Percentiles rank a stretch among this genome's conserved stretches.
Conservation (phyloP, 306 rosid species). For the Purshia tridentata region DNA sequence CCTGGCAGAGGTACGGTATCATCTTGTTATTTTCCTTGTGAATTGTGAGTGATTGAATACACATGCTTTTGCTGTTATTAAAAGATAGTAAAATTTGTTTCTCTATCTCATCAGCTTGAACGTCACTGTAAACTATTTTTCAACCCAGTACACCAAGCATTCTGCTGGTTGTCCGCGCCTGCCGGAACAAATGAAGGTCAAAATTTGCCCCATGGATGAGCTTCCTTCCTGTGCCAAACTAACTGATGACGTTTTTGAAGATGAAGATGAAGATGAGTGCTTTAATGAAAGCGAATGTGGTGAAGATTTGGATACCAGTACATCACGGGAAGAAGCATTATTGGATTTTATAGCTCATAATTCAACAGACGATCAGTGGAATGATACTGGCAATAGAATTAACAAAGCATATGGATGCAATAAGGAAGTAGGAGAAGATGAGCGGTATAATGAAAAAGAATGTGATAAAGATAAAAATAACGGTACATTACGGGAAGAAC, state of each 20-base stretch:
- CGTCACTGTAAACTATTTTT: conserved; percentile 74
- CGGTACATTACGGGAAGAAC: conserved; percentile 24
- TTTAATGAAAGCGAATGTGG: conserved; percentile 35
- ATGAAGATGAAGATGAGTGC: conserved; percentile 50
- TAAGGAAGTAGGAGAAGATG: conserved; percentile 41
- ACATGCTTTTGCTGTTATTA: not conserved
- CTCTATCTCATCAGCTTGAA: conserved; percentile 55
- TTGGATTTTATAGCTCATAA: conserved; percentile 23
- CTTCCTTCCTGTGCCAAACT: conserved; percentile 73
- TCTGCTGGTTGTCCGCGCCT: conserved; percentile 75
- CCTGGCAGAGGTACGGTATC: conserved; percentile 72
- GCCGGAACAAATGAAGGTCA: conserved; percentile 69
- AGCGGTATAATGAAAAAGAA: conserved; percentile 33
- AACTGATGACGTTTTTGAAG: conserved; percentile 37
- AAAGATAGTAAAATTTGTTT: conserved; percentile 27
- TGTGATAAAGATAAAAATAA: conserved; percentile 23
- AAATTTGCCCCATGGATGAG: conserved; percentile 62
- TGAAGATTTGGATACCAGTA: not conserved
- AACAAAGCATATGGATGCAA: conserved; percentile 14
- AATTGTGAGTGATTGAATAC: conserved; percentile 2
- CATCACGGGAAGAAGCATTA: conserved; percentile 15
- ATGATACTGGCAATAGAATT: not conserved
- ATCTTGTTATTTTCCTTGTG: not conserved
- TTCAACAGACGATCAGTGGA: conserved; percentile 17
- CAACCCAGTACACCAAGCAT: conserved; percentile 71